phyloP scores from a whole-genome alignment of 2,329 filamentous ascomycete genomes.

The Microcera coccophila region DNA sequence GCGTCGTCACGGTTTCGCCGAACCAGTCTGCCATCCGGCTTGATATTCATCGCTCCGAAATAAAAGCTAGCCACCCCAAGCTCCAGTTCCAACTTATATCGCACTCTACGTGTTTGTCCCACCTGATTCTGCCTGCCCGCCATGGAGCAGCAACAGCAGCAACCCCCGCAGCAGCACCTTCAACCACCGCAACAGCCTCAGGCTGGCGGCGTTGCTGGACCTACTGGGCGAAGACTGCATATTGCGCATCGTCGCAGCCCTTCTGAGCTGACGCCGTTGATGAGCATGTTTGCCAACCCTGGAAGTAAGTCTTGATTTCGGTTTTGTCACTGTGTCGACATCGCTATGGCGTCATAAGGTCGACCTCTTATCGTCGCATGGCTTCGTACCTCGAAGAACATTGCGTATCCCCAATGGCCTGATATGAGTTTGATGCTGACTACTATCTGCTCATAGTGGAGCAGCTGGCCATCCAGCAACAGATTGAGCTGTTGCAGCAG shows the following conservation, averaged over 20 bases:
- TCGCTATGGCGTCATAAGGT: conserved; percentile 5
- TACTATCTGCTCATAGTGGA: conserved; percentile 62
- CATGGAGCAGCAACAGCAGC: conserved; percentile 63
- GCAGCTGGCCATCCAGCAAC: conserved; percentile 94
- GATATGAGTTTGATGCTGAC: conserved; percentile 18
- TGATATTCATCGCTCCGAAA: conserved; percentile 16
- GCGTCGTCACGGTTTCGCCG: conserved; percentile 20
- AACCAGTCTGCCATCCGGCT: conserved; percentile 18
- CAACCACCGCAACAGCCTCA: conserved; percentile 45
- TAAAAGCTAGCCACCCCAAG: conserved; percentile 13
- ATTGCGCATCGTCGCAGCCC: conserved; percentile 96
- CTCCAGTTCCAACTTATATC: conserved; percentile 19
- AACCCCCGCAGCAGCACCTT: conserved; percentile 41
- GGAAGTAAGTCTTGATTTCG: conserved; percentile 52
- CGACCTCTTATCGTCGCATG: not conserved
- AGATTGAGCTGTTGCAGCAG: conserved; percentile 94
- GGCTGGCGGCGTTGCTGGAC: conserved; percentile 62
- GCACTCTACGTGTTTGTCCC: conserved; percentile 39
- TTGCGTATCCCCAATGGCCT: not conserved
- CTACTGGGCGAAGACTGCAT: conserved; percentile 84
- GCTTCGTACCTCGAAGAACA: too few relatives aligned
- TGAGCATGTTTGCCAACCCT: conserved; percentile 78
- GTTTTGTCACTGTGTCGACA: not conserved
- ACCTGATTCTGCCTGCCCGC: conserved; percentile 43
- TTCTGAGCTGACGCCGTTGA: conserved; percentile 92